Base-by-base conservation (phyloP, 2,329 filamentous ascomycete species). In the Graphium sp. region DNA sequence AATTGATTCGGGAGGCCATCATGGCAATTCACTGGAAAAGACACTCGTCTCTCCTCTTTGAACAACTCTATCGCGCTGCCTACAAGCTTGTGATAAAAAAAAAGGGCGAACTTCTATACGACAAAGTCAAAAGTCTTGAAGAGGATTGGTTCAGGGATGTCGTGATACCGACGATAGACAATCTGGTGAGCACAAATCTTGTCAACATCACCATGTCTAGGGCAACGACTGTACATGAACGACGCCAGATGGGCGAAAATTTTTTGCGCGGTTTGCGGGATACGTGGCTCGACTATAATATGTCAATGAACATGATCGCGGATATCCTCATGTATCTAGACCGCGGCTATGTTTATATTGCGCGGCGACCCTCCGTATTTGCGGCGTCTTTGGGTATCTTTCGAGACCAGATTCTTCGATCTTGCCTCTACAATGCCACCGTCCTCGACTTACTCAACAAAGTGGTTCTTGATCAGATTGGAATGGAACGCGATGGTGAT, bases 261-360 rank as follows among this genome's bases (percentile, higher is more conserved):
- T 91, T 95, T 38, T 53, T 98, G 33, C 70, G 69, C 31, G 76
- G 72, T 0, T 51, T 95, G 10, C 77, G 77, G 40, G 63, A 74
- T 33, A 72, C 75, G 3, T 98, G 85, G 83, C 72, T 84, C 35
- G 79, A 91, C 36, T 85, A 98, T 46, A 81, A 85, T 46, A 69
- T 80, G 32, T 85, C 80, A 24, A 93, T 93, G 81, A 84, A 83
- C 45, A 95, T 95, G 87, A 76, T 83, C 28, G 84, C 85, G 4
- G 89, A 95, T 49, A 83, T 95, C 18, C 62, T 95, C 29, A 94
- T 95, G 84, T 94, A 94, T 46, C 82, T 98, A 62, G 87, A 98
- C 46, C 77, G 84, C 28, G 75, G 85, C 17, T 84, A 80, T 43
- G 77, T 73, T 28, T 61, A 73, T 20, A 83, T 91, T 36, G 43